These are phyloP conservation scores for Ailanthus altissimus DNA, from an alignment of 345 rosid species.

Conservation along the genomic window DNA sequence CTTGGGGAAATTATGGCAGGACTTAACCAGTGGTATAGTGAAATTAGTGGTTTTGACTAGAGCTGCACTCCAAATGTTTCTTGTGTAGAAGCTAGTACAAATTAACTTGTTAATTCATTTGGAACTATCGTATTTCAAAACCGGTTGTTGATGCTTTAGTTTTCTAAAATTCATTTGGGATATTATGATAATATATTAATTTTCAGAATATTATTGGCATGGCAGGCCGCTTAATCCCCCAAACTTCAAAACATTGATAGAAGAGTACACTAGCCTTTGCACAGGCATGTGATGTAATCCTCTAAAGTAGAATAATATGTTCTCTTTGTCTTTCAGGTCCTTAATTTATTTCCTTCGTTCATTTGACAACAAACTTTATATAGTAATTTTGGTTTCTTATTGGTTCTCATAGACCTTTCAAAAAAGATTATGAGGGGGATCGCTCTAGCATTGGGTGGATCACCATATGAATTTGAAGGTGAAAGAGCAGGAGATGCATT, in stretches of 20 bases:
- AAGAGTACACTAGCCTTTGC: slow-evolving; percentile 69
- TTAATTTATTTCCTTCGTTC: background rate
- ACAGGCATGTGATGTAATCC: slow-evolving; percentile 64
- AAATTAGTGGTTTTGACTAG: slow-evolving; percentile 4
- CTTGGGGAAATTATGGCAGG: slow-evolving; percentile 80
- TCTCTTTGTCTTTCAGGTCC: slow-evolving; percentile 5
- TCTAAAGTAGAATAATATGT: background rate
- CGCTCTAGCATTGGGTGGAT: slow-evolving; percentile 67
- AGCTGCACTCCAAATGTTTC: background rate
- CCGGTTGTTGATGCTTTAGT: slow-evolving; percentile 6
- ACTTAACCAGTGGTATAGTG: slow-evolving; percentile 70
- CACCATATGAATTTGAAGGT: slow-evolving; percentile 71
- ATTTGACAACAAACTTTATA: background rate
- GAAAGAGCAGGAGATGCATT: slow-evolving; percentile 76
- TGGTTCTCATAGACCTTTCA: slow-evolving; percentile 56
- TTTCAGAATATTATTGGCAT: no score
- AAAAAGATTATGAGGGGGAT: slow-evolving; percentile 77
- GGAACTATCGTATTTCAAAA: background rate
- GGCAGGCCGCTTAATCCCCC: slow-evolving; percentile 71
- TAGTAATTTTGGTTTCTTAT: slow-evolving; percentile 13
- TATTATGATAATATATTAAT: no score
- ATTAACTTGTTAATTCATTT: background rate
- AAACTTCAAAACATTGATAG: slow-evolving; percentile 57
- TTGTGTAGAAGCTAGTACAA: no score
- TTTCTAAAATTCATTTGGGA: background rate